phyloP scores from a whole-genome alignment of 306 rosid genomes.

The Rosa persica region DNA sequence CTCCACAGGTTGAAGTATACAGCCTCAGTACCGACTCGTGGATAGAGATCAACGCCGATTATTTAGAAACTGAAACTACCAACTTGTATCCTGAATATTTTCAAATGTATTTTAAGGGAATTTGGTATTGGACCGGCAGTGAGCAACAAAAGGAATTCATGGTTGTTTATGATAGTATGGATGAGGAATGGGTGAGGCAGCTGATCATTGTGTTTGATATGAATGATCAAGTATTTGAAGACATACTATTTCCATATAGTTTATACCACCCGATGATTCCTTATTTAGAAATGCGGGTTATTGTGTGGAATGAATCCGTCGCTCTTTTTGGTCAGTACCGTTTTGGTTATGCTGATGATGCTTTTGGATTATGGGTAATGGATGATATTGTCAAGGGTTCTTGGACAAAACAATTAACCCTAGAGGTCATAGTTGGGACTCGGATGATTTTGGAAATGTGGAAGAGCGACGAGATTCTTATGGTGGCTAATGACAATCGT shows the following conservation, averaged over 20 bases:
- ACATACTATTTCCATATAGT: not conserved
- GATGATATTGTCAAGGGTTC: not conserved
- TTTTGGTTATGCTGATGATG: not conserved
- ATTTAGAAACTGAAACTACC: not conserved
- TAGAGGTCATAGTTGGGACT: too few species aligned
- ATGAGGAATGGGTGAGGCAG: not conserved
- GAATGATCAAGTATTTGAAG: not conserved
- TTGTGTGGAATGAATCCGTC: not conserved
- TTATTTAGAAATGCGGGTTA: not conserved
- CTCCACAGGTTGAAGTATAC: not conserved
- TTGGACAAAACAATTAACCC: not conserved
- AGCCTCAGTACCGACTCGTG: not conserved
- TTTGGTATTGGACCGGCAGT: constrained; percentile 2
- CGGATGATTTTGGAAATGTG: too few species aligned
- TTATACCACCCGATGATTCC: not conserved
- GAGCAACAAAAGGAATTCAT: not conserved
- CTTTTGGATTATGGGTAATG: not conserved
- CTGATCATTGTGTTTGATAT: not conserved
- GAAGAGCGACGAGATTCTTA: too few species aligned
- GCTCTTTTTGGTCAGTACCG: not conserved
- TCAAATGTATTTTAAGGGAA: not conserved
- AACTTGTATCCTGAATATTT: not conserved
- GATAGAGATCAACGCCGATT: not conserved
- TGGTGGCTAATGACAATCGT: too few species aligned
- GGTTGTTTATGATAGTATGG: not conserved